phyloP scores from a whole-genome alignment of 2,329 filamentous ascomycete species.

The Trichophyton verrucosum region DNA sequence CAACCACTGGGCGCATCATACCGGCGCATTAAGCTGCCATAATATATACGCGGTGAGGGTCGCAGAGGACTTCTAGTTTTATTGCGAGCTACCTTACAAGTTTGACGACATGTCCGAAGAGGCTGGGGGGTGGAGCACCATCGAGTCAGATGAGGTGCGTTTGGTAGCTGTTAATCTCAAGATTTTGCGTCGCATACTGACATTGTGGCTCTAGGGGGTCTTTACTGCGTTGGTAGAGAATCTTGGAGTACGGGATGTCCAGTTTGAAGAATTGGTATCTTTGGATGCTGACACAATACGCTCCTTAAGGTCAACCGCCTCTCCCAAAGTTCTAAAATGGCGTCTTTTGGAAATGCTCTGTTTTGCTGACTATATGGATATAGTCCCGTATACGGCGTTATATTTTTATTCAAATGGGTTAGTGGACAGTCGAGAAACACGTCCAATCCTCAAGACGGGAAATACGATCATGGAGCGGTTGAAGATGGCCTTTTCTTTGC shows the following conservation, averaged over 20 bases:
- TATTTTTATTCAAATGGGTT: constrained; percentile 91
- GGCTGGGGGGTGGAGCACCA: constrained; percentile 76
- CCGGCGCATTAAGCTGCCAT: too few relatives aligned
- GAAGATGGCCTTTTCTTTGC: constrained; percentile 77
- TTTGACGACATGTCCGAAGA: constrained; percentile 48
- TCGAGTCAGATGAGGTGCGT: constrained; percentile 81
- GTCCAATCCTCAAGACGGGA: constrained; percentile 62
- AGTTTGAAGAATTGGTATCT: constrained; percentile 91
- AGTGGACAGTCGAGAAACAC: constrained; percentile 51
- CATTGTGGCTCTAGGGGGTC: constrained; percentile 55
- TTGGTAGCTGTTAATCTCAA: constrained; percentile 25
- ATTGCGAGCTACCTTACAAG: not conserved
- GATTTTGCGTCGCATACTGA: not conserved
- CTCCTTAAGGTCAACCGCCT: constrained; percentile 26
- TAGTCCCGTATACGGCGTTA: constrained; percentile 80
- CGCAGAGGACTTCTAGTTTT: too few relatives aligned
- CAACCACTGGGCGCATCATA: too few relatives aligned
- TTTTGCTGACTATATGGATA: not conserved
- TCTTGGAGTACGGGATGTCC: constrained; percentile 82
- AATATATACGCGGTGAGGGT: not conserved
- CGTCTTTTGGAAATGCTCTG: not conserved
- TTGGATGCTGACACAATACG: constrained; percentile 57
- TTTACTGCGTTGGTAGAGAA: constrained; percentile 93
- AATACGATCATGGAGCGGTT: constrained; percentile 62
- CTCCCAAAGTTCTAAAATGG: not conserved